Evolutionary conservation across 192 early-diverging fungal species (phyloP).

Genomic region (Spizellomyces punctatus): DNA sequence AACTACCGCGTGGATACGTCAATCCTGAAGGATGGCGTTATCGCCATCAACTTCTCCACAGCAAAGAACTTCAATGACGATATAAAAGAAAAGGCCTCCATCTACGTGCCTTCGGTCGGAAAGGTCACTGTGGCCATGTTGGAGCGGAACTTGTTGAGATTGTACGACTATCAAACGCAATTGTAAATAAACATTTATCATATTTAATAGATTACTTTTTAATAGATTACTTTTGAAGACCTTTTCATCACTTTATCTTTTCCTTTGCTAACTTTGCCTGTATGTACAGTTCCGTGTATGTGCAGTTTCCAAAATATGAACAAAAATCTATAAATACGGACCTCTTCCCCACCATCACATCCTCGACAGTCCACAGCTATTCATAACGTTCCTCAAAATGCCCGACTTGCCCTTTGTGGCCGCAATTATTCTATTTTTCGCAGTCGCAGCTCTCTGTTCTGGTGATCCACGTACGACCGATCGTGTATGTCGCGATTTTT

Average conservation of each 20-base stretch:
- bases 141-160: constrained; percentile 89
- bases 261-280: too few species aligned
- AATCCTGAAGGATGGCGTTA: constrained; percentile 94
- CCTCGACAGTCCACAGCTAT: not conserved
- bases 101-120: constrained; percentile 95
- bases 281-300: too few species aligned
- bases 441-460: too few species aligned
- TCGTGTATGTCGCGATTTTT: too few species aligned
- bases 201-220: not conserved
- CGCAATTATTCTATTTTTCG: not conserved
- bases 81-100: constrained; percentile 88
- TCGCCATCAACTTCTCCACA: constrained; percentile 98
- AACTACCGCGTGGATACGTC: constrained; percentile 84
- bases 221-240: not conserved
- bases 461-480: too few species aligned
- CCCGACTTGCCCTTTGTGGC: not conserved
- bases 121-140: constrained; percentile 99
- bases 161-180: constrained; percentile 51
- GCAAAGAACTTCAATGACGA: constrained; percentile 94
- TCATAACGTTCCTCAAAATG: not conserved
- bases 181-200: not conserved
- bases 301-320: too few species aligned
- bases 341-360: not conserved
- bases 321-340: not conserved
- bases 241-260: too few species aligned